Conservation (phyloP, 306 rosid species). For the Malus orientalis region DNA sequence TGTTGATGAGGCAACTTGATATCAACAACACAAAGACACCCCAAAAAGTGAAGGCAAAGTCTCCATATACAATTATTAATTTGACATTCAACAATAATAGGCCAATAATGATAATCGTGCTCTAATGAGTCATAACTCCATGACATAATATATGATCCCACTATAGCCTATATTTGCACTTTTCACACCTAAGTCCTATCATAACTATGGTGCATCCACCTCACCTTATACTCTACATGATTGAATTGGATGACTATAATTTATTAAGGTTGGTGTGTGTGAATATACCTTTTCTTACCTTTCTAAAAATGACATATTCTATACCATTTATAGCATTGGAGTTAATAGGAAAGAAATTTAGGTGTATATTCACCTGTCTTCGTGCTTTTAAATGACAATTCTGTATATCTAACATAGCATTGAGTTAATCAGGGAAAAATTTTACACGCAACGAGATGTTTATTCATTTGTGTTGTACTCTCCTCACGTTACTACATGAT, state of each 20-base stretch:
- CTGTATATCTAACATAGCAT: no score
- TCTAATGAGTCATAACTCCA: neutral
- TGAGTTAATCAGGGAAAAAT: neutral
- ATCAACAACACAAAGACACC: neutral
- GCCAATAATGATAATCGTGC: neutral
- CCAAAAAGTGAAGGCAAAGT: neutral
- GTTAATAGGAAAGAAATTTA: neutral
- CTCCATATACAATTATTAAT: neutral
- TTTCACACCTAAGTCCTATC: neutral
- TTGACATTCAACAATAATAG: neutral
- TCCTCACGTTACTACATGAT: no score
- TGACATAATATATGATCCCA: neutral
- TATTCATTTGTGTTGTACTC: no score
- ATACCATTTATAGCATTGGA: neutral
- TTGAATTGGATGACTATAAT: neutral
- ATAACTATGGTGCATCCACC: neutral
- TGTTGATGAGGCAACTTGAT: neutral
- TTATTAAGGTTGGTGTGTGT: neutral
- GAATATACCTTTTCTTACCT: neutral
- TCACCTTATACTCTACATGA: neutral
- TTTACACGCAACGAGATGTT: no score
- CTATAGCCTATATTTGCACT: neutral
- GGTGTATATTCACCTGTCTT: no score
- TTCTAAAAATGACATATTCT: neutral
- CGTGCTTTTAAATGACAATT: no score